Base-by-base conservation (phyloP, 768 basidiomycete species). In the Myochromella boudieri region DNA sequence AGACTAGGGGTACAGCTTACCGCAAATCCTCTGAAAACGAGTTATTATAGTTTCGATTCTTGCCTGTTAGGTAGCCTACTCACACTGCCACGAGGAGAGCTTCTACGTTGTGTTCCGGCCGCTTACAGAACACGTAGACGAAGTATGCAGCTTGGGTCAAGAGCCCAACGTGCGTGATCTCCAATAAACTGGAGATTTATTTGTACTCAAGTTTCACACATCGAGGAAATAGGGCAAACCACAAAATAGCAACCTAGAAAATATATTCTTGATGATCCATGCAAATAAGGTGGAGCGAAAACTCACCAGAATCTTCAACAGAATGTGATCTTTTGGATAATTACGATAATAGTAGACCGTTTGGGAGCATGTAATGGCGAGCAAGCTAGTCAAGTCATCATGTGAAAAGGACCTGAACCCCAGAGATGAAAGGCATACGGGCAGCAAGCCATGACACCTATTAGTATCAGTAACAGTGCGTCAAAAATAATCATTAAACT, bases 321-420 rank as follows among this genome's bases (percentile, higher is more conserved):
- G 28, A 3, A 18, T 28, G 14, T 42, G 40, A 34, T 48, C 47
- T 3, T 18, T 9, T 4, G 18, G 22, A 17, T 36, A 48, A 9
- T 22, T 42, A 6, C 41, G 17, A 25, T 34, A 48, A 22, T 48
- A 48, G 32, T 48, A 48, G 5, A 41, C 31, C 4, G 47, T 27
- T n/a, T 48, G 47, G 8, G 47, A 32, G 18, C 28, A 26, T 3
- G 41, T 42, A 10, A 48, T 32, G 14, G 33, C 33, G 14, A 34
- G 33, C 6, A 34, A 17, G 18, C 33, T 34, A n/a, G n/a, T n/a
- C n/a, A n/a, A n/a, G n/a, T n/a, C n/a, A n/a, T n/a, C 14, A 5
- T 34, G 6, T n/a, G 33, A 34, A n/a, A 14, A 34, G 33, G 9
- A 31, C n/a, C 26, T 2, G 17, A 34, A 22, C 29, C 21, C 18